Evolutionary conservation across 805 yeast species (phyloP).

Genomic region (Metschnikowia reukaufii): DNA sequence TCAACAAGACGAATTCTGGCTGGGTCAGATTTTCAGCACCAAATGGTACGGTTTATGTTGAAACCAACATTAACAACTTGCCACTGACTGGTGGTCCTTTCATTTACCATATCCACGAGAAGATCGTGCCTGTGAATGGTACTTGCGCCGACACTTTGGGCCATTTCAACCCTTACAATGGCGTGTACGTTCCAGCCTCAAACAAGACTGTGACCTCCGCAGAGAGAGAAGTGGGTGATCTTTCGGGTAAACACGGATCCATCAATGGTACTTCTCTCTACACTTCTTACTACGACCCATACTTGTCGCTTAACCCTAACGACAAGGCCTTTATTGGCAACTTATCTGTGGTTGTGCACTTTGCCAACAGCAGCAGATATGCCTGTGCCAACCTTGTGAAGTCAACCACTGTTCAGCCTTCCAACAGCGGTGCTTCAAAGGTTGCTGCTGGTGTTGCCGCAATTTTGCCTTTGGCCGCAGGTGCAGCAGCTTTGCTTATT

Average conservation of each 20-base stretch:
- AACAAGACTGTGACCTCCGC: conserved; percentile 24
- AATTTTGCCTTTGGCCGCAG: conserved; percentile 16
- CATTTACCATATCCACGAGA: conserved; percentile 39
- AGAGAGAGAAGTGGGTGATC: conserved; percentile 37
- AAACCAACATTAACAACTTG: conserved; percentile 33
- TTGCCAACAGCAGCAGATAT: conserved; percentile 30
- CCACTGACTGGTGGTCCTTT: conserved; percentile 41
- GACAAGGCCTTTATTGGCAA: conserved; percentile 26
- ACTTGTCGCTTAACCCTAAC: conserved; percentile 32
- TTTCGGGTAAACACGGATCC: conserved; percentile 40
- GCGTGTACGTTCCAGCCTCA: conserved; percentile 14
- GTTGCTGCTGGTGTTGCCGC: conserved; percentile 5
- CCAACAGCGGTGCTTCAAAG: conserved; percentile 5
- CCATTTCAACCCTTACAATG: conserved; percentile 42
- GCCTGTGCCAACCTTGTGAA: conserved; percentile 41
- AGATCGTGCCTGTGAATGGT: conserved; percentile 38
- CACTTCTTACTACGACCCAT: conserved; percentile 29
- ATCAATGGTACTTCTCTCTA: conserved; percentile 28
- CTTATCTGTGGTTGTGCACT: conserved; percentile 40
- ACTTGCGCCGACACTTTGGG: conserved; percentile 32
- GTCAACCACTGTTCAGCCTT: conserved; percentile 3
- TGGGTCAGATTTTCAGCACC: conserved; percentile 28
- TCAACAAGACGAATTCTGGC: conserved; percentile 27
- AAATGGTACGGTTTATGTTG: conserved; percentile 35
- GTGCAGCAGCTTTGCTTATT: conserved; percentile 15